Evolutionary conservation across 768 basidiomycete genomes (phyloP).

Genomic region (Lanmaoa pseudosensibilis): DNA sequence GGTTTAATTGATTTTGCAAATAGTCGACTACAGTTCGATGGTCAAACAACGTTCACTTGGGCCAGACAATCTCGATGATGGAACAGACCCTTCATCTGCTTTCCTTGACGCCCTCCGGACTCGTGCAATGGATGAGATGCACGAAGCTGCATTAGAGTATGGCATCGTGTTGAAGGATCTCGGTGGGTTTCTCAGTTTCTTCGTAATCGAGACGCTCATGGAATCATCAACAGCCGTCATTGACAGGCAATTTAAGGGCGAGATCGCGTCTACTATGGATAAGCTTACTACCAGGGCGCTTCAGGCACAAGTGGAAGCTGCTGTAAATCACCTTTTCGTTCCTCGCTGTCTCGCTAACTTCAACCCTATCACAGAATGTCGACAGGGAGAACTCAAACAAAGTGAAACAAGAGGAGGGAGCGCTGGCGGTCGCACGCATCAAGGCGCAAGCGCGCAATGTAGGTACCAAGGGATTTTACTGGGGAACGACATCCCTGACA

Average conservation of each 20-base stretch:
- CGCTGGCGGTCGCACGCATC: constrained; percentile 73
- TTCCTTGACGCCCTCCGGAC: constrained; percentile 82
- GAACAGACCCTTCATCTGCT: constrained; percentile 65
- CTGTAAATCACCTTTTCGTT: constrained; percentile 43
- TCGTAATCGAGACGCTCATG: constrained; percentile 1
- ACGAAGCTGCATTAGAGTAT: constrained; percentile 77
- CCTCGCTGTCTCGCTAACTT: background rate
- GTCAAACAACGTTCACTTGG: constrained; percentile 80
- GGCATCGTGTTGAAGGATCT: constrained; percentile 83
- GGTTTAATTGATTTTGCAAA: background rate
- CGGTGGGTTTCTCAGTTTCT: constrained; percentile 39
- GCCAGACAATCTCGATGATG: constrained; percentile 72
- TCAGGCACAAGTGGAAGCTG: constrained; percentile 86
- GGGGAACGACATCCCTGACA: constrained; percentile 7
- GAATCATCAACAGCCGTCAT: constrained; percentile 62
- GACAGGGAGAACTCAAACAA: constrained; percentile 87
- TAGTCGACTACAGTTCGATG: constrained; percentile 59
- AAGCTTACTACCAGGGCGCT: constrained; percentile 81
- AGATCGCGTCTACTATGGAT: constrained; percentile 83
- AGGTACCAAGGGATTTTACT: constrained; percentile 7
- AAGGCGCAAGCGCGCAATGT: constrained; percentile 63
- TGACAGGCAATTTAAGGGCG: constrained; percentile 86
- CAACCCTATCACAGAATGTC: constrained; percentile 54
- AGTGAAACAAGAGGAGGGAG: constrained; percentile 82
- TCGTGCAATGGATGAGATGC: constrained; percentile 85